These are phyloP conservation scores for Camellia granthamiana DNA, from an alignment of 148 eudicot species.

Conservation along the genomic window DNA sequence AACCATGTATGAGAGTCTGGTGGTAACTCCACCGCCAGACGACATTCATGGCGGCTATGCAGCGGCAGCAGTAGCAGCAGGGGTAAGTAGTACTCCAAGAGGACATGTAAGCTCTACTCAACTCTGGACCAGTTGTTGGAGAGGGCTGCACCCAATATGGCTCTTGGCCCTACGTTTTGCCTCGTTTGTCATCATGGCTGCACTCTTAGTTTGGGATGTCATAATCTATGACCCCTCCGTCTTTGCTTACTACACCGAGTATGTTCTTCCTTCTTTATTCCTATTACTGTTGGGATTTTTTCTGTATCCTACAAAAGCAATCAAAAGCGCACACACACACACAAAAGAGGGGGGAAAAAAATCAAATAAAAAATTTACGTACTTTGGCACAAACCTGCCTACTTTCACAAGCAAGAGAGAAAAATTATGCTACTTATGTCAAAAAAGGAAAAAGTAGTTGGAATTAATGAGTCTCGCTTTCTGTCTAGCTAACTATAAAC, in stretches of 20 bases:
- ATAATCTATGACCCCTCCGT: slow-evolving; percentile 35
- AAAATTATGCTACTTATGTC: no score
- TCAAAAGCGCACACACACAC: no score
- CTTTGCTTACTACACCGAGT: slow-evolving; percentile 66
- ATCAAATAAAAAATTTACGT: no score
- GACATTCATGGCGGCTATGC: neutral
- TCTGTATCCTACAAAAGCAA: neutral
- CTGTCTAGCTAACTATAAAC: no score
- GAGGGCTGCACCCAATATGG: slow-evolving; percentile 45
- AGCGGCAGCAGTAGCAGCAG: neutral
- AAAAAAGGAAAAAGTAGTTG: no score
- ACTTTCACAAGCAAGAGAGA: no score
- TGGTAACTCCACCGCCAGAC: slow-evolving; percentile 3
- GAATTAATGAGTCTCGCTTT: no score
- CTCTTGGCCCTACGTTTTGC: slow-evolving; percentile 31
- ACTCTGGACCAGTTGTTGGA: slow-evolving; percentile 52
- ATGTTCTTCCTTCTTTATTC: neutral
- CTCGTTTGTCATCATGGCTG: slow-evolving; percentile 28
- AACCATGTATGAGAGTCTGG: slow-evolving; percentile 30
- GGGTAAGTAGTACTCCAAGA: slow-evolving; percentile 1
- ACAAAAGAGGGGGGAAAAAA: no score
- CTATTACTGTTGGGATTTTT: neutral
- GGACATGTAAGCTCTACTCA: slow-evolving; percentile 28
- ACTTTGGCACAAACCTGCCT: no score
- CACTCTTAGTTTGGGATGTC: slow-evolving; percentile 44